Conservation (phyloP, 2,329 filamentous ascomycete species). For the Ophiognomonia clavigignenti-juglandacearum region DNA sequence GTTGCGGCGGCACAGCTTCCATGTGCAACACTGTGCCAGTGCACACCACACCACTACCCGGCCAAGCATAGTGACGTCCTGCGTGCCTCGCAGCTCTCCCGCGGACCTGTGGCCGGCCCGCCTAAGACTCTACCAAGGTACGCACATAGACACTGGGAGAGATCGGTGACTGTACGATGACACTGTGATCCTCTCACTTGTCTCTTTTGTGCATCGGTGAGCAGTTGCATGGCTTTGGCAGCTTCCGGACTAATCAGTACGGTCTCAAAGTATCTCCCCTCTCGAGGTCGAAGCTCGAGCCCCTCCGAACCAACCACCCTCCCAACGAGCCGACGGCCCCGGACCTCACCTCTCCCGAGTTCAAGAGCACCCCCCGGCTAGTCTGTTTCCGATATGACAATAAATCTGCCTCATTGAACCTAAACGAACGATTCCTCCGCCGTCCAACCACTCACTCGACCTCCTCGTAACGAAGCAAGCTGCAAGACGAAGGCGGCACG, state of each 20-base stretch:
- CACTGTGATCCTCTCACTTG: not conserved
- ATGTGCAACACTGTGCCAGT: not conserved
- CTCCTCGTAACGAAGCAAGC: not conserved
- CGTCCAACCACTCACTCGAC: not conserved
- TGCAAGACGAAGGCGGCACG: slow-evolving; percentile 34
- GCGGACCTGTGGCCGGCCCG: not conserved
- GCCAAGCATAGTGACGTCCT: not conserved
- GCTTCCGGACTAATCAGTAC: not conserved
- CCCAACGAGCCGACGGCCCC: not conserved
- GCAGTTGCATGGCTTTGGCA: not conserved
- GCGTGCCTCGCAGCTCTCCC: not conserved
- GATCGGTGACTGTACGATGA: not conserved
- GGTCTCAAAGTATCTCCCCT: not conserved
- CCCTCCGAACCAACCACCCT: not conserved
- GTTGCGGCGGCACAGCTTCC: not conserved
- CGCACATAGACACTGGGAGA: not conserved
- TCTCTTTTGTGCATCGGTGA: not conserved
- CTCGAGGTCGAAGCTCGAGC: not conserved
- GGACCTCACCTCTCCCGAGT: not conserved
- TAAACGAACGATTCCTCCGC: not conserved
- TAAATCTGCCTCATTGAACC: not conserved
- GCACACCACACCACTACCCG: not conserved
- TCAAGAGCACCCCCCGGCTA: not conserved
- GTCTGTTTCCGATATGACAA: not conserved
- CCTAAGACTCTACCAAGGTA: not conserved